Evolutionary conservation across 2,329 filamentous ascomycete genomes (phyloP), one percentile per base, ranked within the genome.

Genomic region (Nemania abortiva): DNA sequence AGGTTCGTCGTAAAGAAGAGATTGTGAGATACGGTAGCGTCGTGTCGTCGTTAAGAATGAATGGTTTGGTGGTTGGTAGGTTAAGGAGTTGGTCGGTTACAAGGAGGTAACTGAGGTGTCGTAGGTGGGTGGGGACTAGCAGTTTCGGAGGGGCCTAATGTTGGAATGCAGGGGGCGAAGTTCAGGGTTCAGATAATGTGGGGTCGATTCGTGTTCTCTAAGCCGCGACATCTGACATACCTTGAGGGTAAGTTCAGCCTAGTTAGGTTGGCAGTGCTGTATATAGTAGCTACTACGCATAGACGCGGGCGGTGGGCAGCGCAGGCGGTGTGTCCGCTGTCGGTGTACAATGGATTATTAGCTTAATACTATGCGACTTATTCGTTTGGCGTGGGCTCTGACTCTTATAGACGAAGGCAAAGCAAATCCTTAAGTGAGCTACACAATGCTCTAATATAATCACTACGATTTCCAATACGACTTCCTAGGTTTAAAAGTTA

Each of bases 91-190:
- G 11, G 60, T 47, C 37, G 34, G 49, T 49, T 68, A 34, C 20
- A 68, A 68, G 52, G 63, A 60, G 66, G 72, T 68, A 24, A 50
- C 56, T 57, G 20, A 59, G 61, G 58, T 69, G 75, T 76, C 73
- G 74, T 74, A 74, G 69, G 74, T 74, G 73, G 69, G 70, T 69
- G 70, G 68, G 54, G 61, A 29, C 29, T 11, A 65, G 31, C 6
- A 24, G 27, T 45, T 22, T 37, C 6, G 47, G 47, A 63, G 60
- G 63, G 27, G 56, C 53, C 34, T 50, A 10, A 45, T 24, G 27
- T 6, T 60, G 7, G 20, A 24, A 24, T n/a, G n/a, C 22, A 27
- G n/a, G 29, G 68, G 65, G 66, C 54, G 56, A 58, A 68, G 54
- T 68, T 70, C 53, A 68, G 59, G 62, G 59, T 62, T 60, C 55